phyloP scores from a whole-genome alignment of 805 yeast genomes.

The Ogataea pignaliae region DNA sequence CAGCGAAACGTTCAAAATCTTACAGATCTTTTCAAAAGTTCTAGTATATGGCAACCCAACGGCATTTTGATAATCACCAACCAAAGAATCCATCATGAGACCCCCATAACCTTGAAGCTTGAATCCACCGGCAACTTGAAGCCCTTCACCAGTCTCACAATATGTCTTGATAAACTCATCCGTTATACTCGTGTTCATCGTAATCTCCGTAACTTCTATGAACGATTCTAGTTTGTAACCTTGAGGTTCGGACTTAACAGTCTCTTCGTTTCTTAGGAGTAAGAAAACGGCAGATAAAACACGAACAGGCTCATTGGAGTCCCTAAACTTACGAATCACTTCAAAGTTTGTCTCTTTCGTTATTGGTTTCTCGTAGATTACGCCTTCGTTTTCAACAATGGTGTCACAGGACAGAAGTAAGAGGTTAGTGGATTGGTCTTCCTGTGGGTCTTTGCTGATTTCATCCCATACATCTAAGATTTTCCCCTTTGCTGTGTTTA shows the following conservation, averaged over 20 bases:
- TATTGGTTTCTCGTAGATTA: constrained; percentile 79
- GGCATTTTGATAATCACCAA: constrained; percentile 82
- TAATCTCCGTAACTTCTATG: constrained; percentile 25
- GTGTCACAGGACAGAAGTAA: constrained; percentile 75
- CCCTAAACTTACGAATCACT: constrained; percentile 45
- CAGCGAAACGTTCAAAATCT: constrained; percentile 11
- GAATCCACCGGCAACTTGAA: constrained; percentile 89
- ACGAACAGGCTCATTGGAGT: constrained; percentile 37
- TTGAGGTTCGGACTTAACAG: constrained; percentile 2
- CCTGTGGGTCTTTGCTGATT: constrained; percentile 16
- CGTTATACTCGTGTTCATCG: constrained; percentile 40
- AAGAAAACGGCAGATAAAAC: constrained; percentile 55
- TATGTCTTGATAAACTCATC: constrained; percentile 58
- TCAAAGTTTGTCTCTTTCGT: constrained; percentile 44
- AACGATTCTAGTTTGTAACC: constrained; percentile 18
- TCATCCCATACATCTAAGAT: constrained; percentile 55
- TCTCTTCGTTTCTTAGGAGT: constrained; percentile 22
- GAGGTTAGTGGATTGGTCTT: constrained; percentile 10
- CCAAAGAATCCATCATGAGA: constrained; percentile 52
- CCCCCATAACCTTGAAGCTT: constrained; percentile 75
- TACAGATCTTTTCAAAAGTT: constrained; percentile 37
- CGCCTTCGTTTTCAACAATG: constrained; percentile 52
- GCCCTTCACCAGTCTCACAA: constrained; percentile 68
- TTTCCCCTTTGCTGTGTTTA: constrained; percentile 65
- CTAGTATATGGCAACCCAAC: constrained; percentile 78